Evolutionary conservation across 495 filamentous ascomycete genomes (phyloP), one percentile per base, ranked within the genome.

Genomic region (Clavariopsis aquatica): DNA sequence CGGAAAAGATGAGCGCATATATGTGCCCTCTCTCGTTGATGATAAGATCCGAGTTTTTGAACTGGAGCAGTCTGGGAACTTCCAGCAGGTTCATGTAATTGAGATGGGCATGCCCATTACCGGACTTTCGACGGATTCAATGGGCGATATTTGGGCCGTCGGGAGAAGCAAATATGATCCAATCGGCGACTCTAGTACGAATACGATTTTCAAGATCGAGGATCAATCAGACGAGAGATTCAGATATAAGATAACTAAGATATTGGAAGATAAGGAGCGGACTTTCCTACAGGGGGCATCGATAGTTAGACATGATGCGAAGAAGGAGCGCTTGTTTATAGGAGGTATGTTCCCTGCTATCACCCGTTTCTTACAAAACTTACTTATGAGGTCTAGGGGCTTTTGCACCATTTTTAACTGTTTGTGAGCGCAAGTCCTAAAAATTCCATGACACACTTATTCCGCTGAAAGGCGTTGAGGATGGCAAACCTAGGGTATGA

Each of bases 1-100:
- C 10, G 56, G 56, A 20, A 7, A 49, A 15, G 56, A 59, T 19
- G 56, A 47, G 2, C 36, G 56, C 3, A 27, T 59, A 29, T 59
- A 59, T 20, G 56, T 59, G 8, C 41, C 56, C 9, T 59, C 56
- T 13, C 31, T 24, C 19, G 19, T 59, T 13, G 56, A 59, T 59
- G 43, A 28, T n/a, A 59, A 46, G 23, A 59, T 59, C 20, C 38
- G 56, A 1, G n/a, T 59, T 23, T 59, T 59, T 59, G 38, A 59
- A 24, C 31, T 59, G 22, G n/a, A 46, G 4, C 20, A 46, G 13
- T n/a, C 17, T 20, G 41, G 41, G 6, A 4, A 7, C 12, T 59
- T 47, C 41, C 29, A 49, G 41, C 56, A 49, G 22, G 41, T 49
- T 38, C 29, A 49, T 29, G 36, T 29, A 8, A 47, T 59, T 22